These are phyloP conservation scores for Jaltomata sinuosa DNA, from an alignment of 257 asterid genomes.

Conservation along the genomic window DNA sequence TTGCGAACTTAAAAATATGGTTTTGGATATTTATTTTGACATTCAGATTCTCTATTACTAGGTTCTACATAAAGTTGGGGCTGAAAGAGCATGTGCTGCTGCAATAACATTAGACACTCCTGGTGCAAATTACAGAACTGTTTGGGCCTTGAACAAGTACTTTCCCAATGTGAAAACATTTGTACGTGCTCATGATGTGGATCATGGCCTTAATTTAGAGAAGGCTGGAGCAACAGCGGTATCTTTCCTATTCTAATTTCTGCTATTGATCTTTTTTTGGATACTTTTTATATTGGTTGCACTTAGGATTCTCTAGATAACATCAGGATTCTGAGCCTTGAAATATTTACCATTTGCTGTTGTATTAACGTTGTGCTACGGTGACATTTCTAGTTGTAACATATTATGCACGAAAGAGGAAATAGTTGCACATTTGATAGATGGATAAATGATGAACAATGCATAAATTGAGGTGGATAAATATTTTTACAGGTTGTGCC, in stretches of 20 bases:
- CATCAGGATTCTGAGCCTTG: background rate
- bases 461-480: background rate
- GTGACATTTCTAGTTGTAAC: background rate
- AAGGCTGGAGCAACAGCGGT: conserved; percentile 99
- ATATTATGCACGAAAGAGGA: background rate
- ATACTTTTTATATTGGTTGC: background rate
- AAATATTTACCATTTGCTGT: background rate
- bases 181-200: conserved; percentile 99
- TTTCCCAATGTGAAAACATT: conserved; percentile 93
- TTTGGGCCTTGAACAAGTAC: conserved; percentile 98
- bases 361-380: background rate
- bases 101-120: conserved; percentile 96
- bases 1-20: conserved; percentile 7
- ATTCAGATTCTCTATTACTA: conserved; percentile 19
- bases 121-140: conserved; percentile 98
- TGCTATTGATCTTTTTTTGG: background rate
- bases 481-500: conserved; percentile 78
- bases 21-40: background rate
- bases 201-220: conserved; percentile 93
- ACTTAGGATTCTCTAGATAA: background rate
- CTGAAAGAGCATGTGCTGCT: conserved; percentile 98
- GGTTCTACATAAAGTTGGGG: conserved; percentile 99
- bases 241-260: conserved; percentile 15
- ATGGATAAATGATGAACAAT: background rate
- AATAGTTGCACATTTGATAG: background rate